Evolutionary conservation across 345 rosid genomes (phyloP), one percentile per base, ranked within the genome.

Genomic region (Boechera retrofracta): DNA sequence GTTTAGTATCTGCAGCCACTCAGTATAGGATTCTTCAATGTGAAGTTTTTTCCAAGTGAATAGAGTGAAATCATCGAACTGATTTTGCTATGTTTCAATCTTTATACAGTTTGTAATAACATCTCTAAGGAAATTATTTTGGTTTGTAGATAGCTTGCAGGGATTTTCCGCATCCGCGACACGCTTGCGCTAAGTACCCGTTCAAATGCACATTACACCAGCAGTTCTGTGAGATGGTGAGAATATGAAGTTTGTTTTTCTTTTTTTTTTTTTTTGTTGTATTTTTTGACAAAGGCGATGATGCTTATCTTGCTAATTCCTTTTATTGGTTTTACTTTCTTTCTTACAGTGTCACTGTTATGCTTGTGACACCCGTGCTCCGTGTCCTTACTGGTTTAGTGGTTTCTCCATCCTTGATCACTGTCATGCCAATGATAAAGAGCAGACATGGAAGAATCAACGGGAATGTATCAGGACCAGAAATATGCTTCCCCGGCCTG

Each of bases 111-210:
- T 26, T 24, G 35, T 41, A 7, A 15, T 15, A 31, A 56, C 16
- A 11, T 35, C 7, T 7, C 5, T 64, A 47, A 47, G 29, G 29
- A 67, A 52, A 29, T 47, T 10, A 2, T 12, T 64, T 63, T 39
- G 61, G 63, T 44, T 35, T 77, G 77, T 83, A 93, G 98, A 63
- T 93, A 81, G 98, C 97, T 7, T 93, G 96, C 77, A 84, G 97
- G 72, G 96, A 93, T 77, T 93, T 79, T 38, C 97, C 98, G 56
- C 98, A 93, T 77, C 79, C 96, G 26, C 86, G 98, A 5, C 95
- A 93, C 79, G 83, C 79, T 18, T 93, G 98, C 48, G 89, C 82
- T 61, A 83, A 78, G 71, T 91, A 78, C 79, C 80, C 83, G 12
- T 93, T 93, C 85, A 59, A 81, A 56, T 85, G 87, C 10, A 85